A percentile compares a stretch with the other conserved stretches of the same genome.
These are phyloP conservation scores for Hibiscus syriacus DNA, from an alignment of 345 rosid genomes.

Conservation along the genomic window DNA sequence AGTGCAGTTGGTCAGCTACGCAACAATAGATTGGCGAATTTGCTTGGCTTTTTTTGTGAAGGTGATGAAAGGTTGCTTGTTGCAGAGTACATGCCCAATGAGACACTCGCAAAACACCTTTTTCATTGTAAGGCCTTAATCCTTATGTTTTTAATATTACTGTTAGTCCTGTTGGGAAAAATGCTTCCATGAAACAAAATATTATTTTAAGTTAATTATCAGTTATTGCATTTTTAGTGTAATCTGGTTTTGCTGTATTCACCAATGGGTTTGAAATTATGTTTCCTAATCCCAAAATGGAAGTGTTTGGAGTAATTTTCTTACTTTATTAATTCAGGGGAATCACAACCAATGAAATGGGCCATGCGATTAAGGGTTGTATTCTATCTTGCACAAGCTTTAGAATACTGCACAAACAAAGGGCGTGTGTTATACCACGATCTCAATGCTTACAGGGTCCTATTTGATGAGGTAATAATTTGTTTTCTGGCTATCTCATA, in stretches of 20 bases:
- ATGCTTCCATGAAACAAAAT: too few relatives aligned
- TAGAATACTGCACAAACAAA: conserved; percentile 82
- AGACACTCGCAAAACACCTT: conserved; percentile 85
- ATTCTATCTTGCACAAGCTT: conserved; percentile 81
- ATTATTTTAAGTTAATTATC: background rate
- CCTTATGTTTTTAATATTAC: background rate
- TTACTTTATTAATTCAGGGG: conserved; percentile 48
- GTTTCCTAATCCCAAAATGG: background rate
- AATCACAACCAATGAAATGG: conserved; percentile 94
- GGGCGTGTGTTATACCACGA: conserved; percentile 87
- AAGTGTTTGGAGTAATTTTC: background rate
- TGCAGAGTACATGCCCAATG: conserved; percentile 83
- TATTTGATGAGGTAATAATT: conserved; percentile 73
- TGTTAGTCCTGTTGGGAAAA: too few relatives aligned
- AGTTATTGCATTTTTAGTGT: background rate
- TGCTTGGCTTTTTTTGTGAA: conserved; percentile 85
- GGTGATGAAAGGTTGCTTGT: conserved; percentile 82
- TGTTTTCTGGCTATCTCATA: conserved; percentile 1
- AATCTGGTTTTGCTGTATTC: background rate
- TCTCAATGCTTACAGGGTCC: conserved; percentile 82
- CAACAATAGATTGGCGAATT: conserved; percentile 66
- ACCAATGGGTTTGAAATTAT: background rate
- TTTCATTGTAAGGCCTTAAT: conserved; percentile 60
- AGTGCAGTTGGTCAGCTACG: conserved; percentile 79
- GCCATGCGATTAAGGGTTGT: conserved; percentile 93